Evolutionary conservation across 2,329 filamentous ascomycete species (phyloP).

Genomic region (Nothomitra cinnamomea): DNA sequence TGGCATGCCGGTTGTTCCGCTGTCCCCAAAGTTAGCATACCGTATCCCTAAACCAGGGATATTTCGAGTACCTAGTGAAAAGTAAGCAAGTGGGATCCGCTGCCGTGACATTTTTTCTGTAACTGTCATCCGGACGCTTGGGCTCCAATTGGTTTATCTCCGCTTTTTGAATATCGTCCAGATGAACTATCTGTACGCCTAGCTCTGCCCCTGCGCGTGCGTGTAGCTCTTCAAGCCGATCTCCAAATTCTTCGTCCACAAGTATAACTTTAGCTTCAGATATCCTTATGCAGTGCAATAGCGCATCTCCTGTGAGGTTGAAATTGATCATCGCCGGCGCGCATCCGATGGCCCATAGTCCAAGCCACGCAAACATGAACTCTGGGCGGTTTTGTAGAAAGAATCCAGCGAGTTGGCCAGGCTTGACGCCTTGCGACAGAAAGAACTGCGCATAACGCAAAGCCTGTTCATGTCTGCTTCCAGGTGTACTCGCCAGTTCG

Average conservation of each 20-base stretch:
- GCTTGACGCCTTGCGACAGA: constrained; percentile 37
- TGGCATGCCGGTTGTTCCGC: constrained; percentile 58
- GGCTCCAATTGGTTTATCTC: constrained; percentile 31
- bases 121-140: constrained; percentile 35
- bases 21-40: constrained; percentile 16
- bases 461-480: constrained; percentile 32
- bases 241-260: constrained; percentile 39
- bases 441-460: constrained; percentile 48
- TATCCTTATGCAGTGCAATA: constrained; percentile 48
- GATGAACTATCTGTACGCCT: constrained; percentile 37
- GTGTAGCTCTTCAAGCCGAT: constrained; percentile 36
- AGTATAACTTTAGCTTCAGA: constrained; percentile 38
- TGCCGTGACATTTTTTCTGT: constrained; percentile 33
- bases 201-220: constrained; percentile 34
- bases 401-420: constrained; percentile 44
- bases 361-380: constrained; percentile 49
- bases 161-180: constrained; percentile 32
- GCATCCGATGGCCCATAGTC: constrained; percentile 45
- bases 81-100: constrained; percentile 45
- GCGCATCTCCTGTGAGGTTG: constrained; percentile 43
- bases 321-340: constrained; percentile 57
- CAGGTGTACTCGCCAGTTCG: constrained; percentile 43
- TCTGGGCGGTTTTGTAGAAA: constrained; percentile 53
- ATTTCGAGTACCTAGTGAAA: constrained; percentile 40
- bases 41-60: background rate